phyloP scores from a whole-genome alignment of 192 early-diverging fungal genomes.

The Chytriomyces sp. region DNA sequence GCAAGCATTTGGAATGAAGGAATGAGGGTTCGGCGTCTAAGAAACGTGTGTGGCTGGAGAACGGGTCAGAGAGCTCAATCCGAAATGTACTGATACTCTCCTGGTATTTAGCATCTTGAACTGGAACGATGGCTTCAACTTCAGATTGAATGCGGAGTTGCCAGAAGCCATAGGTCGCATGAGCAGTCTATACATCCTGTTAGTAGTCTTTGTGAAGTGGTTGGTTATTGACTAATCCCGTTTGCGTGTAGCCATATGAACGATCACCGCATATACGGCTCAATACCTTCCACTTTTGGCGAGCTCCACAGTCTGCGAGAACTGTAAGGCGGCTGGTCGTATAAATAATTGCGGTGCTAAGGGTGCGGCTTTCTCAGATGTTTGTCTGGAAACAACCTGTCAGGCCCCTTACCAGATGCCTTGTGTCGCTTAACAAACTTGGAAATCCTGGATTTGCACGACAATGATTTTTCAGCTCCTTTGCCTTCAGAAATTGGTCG shows the following conservation, averaged over 20 bases:
- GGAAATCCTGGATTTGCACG: conserved; percentile 15
- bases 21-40: neutral
- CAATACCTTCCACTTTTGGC: neutral
- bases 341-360: too few relatives aligned
- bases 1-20: neutral
- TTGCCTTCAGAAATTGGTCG: conserved; percentile 4
- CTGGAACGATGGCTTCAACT: neutral
- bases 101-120: neutral
- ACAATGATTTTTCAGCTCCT: conserved; percentile 16
- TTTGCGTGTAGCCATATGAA: neutral
- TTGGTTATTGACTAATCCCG: neutral
- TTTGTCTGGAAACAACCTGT: conserved; percentile 3
- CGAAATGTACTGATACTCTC: neutral
- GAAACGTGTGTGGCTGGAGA: too few relatives aligned
- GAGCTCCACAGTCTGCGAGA: neutral
- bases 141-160: neutral
- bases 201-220: neutral
- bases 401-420: conserved; percentile 13
- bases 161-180: neutral
- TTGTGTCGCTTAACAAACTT: neutral
- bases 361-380: neutral
- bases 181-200: neutral
- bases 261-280: neutral
- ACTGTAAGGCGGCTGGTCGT: neutral
- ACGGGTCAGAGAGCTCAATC: neutral